phyloP scores from a whole-genome alignment of 306 rosid genomes.

The Ochetophila trinervis region DNA sequence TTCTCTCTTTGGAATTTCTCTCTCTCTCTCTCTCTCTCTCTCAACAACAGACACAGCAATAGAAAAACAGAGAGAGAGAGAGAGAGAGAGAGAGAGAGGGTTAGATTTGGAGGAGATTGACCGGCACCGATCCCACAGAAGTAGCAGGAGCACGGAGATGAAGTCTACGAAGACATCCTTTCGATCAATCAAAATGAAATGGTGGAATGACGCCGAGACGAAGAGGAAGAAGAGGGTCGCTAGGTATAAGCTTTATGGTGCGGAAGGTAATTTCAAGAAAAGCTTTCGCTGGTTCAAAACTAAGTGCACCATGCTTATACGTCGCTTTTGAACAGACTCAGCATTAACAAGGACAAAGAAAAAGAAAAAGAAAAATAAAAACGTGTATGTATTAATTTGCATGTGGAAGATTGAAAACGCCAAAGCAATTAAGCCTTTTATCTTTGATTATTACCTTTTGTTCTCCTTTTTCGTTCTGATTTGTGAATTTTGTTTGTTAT shows the following conservation, averaged over 20 bases:
- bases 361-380: too few relatives aligned
- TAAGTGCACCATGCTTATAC: conserved; percentile 37
- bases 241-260: conserved; percentile 41
- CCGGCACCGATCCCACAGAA: neutral
- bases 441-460: too few relatives aligned
- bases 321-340: conserved; percentile 14
- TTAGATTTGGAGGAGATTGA: conserved; percentile 23
- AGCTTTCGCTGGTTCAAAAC: conserved; percentile 38
- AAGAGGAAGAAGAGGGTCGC: conserved; percentile 51
- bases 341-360: too few relatives aligned
- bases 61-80: conserved; percentile 16
- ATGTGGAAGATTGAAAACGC: too few relatives aligned
- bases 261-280: conserved; percentile 41
- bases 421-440: too few relatives aligned
- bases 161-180: neutral
- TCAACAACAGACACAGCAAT: neutral
- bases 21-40: conserved; percentile 10
- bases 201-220: conserved; percentile 43
- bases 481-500: too few relatives aligned
- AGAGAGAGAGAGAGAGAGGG: conserved; percentile 12
- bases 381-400: too few relatives aligned
- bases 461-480: neutral
- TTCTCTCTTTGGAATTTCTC: conserved; percentile 16
- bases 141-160: conserved; percentile 3
- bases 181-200: neutral